phyloP scores from a whole-genome alignment of 768 basidiomycete genomes.

The Hortiboletus campestris region DNA sequence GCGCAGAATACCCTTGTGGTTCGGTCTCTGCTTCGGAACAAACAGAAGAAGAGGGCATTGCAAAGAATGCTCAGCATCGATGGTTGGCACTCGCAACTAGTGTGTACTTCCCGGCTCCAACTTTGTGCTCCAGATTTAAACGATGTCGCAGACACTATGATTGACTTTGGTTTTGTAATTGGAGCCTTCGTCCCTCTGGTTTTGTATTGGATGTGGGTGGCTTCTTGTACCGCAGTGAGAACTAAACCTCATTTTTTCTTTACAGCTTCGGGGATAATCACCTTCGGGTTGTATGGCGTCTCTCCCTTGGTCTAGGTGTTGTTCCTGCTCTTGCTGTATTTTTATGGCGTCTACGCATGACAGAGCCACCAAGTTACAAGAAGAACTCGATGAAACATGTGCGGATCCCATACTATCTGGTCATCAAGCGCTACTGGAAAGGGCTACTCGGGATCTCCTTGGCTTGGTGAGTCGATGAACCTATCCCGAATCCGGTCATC shows the following conservation, averaged over 20 bases:
- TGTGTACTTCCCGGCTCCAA: conserved; percentile 33
- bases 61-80: conserved; percentile 76
- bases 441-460: conserved; percentile 71
- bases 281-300: conserved; percentile 82
- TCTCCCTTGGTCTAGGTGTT: conserved; percentile 81
- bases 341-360: conserved; percentile 83
- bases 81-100: conserved; percentile 91
- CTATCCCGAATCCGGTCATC: not conserved
- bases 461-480: conserved; percentile 52
- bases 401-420: conserved; percentile 70
- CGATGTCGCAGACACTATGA: conserved; percentile 64
- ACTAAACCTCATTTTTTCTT: not conserved
- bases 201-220: conserved; percentile 79
- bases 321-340: conserved; percentile 81
- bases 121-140: not conserved
- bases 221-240: not conserved
- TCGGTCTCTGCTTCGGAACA: conserved; percentile 88
- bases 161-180: conserved; percentile 80
- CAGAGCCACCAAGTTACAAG: conserved; percentile 71
- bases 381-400: conserved; percentile 77
- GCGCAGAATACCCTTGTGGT: conserved; percentile 89
- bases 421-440: conserved; percentile 78
- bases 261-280: conserved; percentile 72
- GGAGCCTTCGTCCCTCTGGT: conserved; percentile 81
- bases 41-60: conserved; percentile 78